These are phyloP conservation scores for Camelina laxa DNA, from an alignment of 345 rosid genomes.

Conservation along the genomic window DNA sequence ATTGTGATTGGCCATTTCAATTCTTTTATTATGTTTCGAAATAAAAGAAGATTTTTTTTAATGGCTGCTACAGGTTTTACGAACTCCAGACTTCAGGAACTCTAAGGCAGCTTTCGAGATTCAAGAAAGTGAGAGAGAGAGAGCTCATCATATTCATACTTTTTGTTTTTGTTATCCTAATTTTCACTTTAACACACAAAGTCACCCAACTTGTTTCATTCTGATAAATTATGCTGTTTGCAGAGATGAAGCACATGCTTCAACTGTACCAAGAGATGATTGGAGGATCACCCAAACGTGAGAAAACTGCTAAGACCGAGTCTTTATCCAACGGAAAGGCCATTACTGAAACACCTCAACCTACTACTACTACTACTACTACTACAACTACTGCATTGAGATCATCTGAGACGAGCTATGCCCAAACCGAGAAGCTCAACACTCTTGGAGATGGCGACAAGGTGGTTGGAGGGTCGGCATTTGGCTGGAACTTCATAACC, in stretches of 20 bases:
- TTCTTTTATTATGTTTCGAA: neutral
- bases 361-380: constrained; percentile 11
- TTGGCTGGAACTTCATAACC: constrained; percentile 92
- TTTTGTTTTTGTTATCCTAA: neutral
- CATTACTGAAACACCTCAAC: constrained; percentile 33
- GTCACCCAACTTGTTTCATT: neutral
- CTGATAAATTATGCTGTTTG: constrained; percentile 19
- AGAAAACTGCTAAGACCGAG: constrained; percentile 44
- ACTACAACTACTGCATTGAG: constrained; percentile 30
- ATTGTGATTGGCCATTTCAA: neutral
- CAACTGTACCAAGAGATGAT: constrained; percentile 61
- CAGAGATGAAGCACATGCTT: constrained; percentile 72
- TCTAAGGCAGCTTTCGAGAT: constrained; percentile 71
- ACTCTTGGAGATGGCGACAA: constrained; percentile 42
- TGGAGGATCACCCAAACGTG: constrained; percentile 49
- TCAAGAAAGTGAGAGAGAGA: constrained; percentile 75
- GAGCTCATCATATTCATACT: neutral
- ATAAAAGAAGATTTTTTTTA: neutral
- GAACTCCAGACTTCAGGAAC: constrained; percentile 66
- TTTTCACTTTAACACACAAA: constrained; percentile 3
- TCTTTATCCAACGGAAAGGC: constrained; percentile 53
- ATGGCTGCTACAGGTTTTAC: constrained; percentile 49
- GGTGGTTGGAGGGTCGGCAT: constrained; percentile 78
- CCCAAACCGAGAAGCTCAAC: constrained; percentile 44
- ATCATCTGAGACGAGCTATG: constrained; percentile 43